Evolutionary conservation across 2,329 filamentous ascomycete genomes (phyloP), one percentile per base, ranked within the genome.

Genomic region (Ophiostoma pallidulum): DNA sequence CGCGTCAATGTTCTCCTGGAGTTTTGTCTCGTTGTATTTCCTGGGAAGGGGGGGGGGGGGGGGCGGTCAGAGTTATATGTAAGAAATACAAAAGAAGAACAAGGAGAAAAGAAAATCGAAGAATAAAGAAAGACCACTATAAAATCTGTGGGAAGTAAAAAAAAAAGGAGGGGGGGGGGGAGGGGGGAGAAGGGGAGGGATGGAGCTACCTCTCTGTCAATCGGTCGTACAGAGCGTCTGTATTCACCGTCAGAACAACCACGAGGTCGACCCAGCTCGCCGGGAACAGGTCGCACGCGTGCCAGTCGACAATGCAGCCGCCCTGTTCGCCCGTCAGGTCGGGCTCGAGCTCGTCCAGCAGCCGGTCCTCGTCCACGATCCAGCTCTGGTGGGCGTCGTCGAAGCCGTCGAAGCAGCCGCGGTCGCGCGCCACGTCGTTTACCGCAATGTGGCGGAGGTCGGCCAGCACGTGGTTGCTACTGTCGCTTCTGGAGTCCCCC

Each of bases 251-350:
- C 53, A 98, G 66, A 47, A 98, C 92, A 5, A 97, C 85, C 1
- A 98, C 90, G 3, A 98, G 76, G 63, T 98, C 92, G 60, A 98
- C 84, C 87, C 90, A 94, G 60, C 84, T 84, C 62, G 85, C 82
- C 2, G 92, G 92, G 61, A 97, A 97, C 19, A 97, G 69, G 59
- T 97, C 92, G 69, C 91, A 97, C 2, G 90, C 91, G 67, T 98
- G 92, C 91, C 92, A 98, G 69, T 98, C 92, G 60, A 98, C 85
- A 57, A 98, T 80, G 64, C 80, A 86, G 18, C 92, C 92, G 22
- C 92, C 92, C 49, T 91, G 91, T 18, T 76, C 68, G 53, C 82
- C 76, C 33, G 86, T 75, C 52, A 92, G 83, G 48, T 51, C 52
- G 3, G 40, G 33, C 67, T 97, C 92, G 49, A 98, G 84, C 41